Evolutionary conservation across 2,329 filamentous ascomycete species (phyloP).

Genomic region (Leptosphaerulina australis): DNA sequence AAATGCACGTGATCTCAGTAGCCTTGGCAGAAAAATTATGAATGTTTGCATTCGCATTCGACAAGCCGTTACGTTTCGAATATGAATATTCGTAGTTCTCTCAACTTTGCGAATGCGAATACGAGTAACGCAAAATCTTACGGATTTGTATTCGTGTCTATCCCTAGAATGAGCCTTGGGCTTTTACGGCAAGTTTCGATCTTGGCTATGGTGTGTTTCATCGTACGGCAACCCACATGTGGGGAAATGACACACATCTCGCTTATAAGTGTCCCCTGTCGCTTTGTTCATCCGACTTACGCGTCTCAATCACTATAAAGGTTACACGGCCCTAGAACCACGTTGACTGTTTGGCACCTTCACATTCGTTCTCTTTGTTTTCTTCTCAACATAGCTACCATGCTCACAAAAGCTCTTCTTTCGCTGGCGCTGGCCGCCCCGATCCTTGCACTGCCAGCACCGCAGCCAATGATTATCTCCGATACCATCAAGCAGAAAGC

Average conservation of each 20-base stretch:
- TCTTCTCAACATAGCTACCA: not conserved
- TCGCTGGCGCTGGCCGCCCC: slow-evolving; percentile 21
- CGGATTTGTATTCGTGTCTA: too few species aligned
- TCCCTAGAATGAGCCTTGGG: not conserved
- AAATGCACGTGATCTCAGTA: too few species aligned
- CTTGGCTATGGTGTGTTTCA: slow-evolving; percentile 12
- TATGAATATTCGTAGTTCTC: too few species aligned
- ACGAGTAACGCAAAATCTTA: too few species aligned
- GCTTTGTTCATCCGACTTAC: not conserved
- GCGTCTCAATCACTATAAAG: slow-evolving; percentile 1
- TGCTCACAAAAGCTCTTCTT: slow-evolving; percentile 14
- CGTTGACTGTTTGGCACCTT: not conserved
- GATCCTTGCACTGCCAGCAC: slow-evolving; percentile 16
- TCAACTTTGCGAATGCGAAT: too few species aligned
- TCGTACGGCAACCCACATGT: slow-evolving; percentile 1
- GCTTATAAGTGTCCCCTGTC: slow-evolving; percentile 3
- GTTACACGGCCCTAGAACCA: not conserved
- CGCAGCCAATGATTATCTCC: slow-evolving; percentile 22
- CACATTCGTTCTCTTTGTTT: slow-evolving; percentile 3
- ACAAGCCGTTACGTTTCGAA: too few species aligned
- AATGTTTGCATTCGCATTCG: too few species aligned
- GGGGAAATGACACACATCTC: slow-evolving; percentile 16
- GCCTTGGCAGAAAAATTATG: too few species aligned
- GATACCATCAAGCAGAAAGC: slow-evolving; percentile 23
- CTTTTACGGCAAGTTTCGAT: not conserved